These are phyloP conservation scores for Suillus brevipes DNA, from an alignment of 768 basidiomycete species.

Conservation along the genomic window DNA sequence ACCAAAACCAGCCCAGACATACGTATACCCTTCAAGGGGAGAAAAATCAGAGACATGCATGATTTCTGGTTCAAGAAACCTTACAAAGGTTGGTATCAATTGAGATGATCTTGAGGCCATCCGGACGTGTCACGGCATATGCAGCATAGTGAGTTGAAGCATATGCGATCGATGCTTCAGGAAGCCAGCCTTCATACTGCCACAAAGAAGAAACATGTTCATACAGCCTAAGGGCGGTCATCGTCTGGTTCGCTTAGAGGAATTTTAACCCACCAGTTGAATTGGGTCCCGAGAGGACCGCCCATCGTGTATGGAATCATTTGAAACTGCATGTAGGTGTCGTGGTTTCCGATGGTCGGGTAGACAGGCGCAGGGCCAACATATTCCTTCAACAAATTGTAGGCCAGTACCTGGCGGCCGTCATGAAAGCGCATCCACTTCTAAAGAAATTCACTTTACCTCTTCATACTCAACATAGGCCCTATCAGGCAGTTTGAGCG, in stretches of 20 bases:
- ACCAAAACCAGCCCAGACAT: conserved; percentile 10
- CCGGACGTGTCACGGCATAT: conserved; percentile 43
- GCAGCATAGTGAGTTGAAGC: conserved; percentile 49
- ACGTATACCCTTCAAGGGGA: conserved; percentile 34
- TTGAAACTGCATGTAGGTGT: conserved; percentile 49
- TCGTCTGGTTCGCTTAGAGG: neutral
- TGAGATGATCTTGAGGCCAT: conserved; percentile 50
- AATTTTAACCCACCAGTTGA: conserved; percentile 38
- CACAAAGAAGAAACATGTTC: conserved; percentile 48
- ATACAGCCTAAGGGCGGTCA: conserved; percentile 40
- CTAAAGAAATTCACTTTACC: conserved; percentile 33
- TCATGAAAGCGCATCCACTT: conserved; percentile 4
- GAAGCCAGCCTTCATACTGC: conserved; percentile 48
- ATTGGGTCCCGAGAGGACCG: conserved; percentile 36
- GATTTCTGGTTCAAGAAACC: conserved; percentile 9
- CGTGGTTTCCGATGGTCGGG: conserved; percentile 72
- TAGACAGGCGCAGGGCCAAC: conserved; percentile 67
- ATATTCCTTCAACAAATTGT: conserved; percentile 58
- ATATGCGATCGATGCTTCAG: conserved; percentile 34
- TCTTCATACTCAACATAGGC: conserved; percentile 61
- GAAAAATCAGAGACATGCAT: neutral
- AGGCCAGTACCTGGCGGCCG: conserved; percentile 48
- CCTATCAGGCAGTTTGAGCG: conserved; percentile 30
- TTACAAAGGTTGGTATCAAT: conserved; percentile 53
- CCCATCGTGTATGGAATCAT: conserved; percentile 42